Evolutionary conservation across 2,329 filamentous ascomycete genomes (phyloP), one percentile per base, ranked within the genome.

Genomic region (Dactylella cylindrospora): DNA sequence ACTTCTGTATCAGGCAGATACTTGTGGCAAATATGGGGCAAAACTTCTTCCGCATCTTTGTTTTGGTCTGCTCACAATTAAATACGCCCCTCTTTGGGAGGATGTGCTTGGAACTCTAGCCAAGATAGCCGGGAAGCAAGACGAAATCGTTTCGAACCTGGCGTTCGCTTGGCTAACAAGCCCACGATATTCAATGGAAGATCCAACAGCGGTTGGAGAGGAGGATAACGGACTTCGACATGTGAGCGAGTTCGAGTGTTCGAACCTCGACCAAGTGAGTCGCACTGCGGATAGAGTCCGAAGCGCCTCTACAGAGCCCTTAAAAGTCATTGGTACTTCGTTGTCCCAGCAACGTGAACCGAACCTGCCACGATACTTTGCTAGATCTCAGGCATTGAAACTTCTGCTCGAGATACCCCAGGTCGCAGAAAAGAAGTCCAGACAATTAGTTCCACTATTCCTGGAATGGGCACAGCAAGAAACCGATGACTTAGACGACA

Each of bases 41-140:
- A 35, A 43, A 23, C 33, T 61, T n/a, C 9, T 61, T 10, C 55
- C 55, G 31, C 47, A 53, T 39, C 44, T 64, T 1, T 64, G 59
- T 13, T 95, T 93, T 70, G 67, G 67, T 3, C 32, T 68, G 73
- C 79, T 97, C 60, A 93, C 90, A 0, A 83, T 95, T 41, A 88
- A 86, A 67, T 78, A 96, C 66, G 81, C 90, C 0, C 89, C 89
- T 28, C 77, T 94, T 4, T 96, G 91, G 88, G 88, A 95, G 61
- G 88, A 95, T 68, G 81, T 88, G 0, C 82, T 85, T 44, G 80
- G 83, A 50, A 83, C 87, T 0, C 74, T 98, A 69, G 86, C 88
- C 69, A 79, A 84, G 45, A 83, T 98, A 49, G 80, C 84, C 15
- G 80, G 87, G 66, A 79, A 79, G 17, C 84, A 85, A 17, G 90